phyloP scores from a whole-genome alignment of 176 grass and related monocot genomes.

The Lolium rigidum region DNA sequence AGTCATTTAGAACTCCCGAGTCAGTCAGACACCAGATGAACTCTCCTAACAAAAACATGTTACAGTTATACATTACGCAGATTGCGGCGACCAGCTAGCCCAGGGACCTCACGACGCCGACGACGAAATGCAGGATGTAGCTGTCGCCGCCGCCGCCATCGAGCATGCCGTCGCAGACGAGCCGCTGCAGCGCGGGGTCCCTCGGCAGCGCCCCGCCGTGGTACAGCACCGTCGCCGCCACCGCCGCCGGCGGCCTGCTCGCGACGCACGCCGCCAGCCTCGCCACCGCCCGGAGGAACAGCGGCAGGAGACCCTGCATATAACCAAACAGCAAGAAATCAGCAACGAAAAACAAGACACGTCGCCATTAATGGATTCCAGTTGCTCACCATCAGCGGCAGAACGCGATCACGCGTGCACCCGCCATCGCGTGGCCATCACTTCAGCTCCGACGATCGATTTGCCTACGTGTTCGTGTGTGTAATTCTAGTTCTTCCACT shows the following conservation, averaged over 20 bases:
- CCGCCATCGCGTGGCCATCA: not conserved
- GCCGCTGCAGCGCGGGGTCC: conserved; percentile 58
- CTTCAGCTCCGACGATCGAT: not conserved
- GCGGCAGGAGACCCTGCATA: conserved; percentile 18
- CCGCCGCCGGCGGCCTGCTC: conserved; percentile 39
- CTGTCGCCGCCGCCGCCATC: conserved; percentile 44
- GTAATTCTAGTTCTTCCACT: not conserved
- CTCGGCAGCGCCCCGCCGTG: conserved; percentile 74
- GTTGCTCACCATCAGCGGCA: not conserved
- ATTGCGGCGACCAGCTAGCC: not conserved
- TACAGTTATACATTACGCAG: too few species aligned
- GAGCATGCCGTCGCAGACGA: conserved; percentile 69
- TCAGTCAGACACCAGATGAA: not conserved
- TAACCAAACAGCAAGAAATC: too few species aligned
- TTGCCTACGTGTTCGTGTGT: too few species aligned
- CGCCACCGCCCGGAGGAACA: conserved; percentile 57
- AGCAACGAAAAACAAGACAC: not conserved
- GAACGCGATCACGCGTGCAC: not conserved
- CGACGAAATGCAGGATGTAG: conserved; percentile 64
- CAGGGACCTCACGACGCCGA: conserved; percentile 63
- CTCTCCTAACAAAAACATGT: too few species aligned
- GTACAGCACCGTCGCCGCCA: conserved; percentile 74
- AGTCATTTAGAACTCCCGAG: not conserved
- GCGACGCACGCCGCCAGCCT: conserved; percentile 59
- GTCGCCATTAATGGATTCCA: too few species aligned